These are phyloP conservation scores for Yamadazyma triangularis DNA, from an alignment of 1,139 yeast genomes.

Conservation along the genomic window DNA sequence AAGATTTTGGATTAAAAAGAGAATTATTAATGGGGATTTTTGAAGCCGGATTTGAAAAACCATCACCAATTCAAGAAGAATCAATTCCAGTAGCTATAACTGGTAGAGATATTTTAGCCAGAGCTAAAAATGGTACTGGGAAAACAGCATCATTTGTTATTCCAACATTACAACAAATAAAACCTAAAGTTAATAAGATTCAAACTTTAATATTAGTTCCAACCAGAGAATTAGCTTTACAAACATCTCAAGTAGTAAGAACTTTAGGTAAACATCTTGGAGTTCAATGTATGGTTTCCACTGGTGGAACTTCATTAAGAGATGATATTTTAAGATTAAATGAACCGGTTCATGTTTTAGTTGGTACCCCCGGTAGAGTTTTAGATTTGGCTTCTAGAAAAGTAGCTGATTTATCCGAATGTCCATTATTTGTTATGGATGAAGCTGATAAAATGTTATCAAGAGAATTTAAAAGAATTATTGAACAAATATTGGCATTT, in stretches of 20 bases:
- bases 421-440: slow-evolving; percentile 93
- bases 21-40: slow-evolving; percentile 96
- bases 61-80: slow-evolving; percentile 98
- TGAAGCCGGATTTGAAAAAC: slow-evolving; percentile 98
- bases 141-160: slow-evolving; percentile 95
- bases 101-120: slow-evolving; percentile 93
- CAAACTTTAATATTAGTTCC: slow-evolving; percentile 90
- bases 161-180: slow-evolving; percentile 78
- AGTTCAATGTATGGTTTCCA: slow-evolving; percentile 93
- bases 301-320: slow-evolving; percentile 94
- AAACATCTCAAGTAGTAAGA: slow-evolving; percentile 94
- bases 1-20: slow-evolving; percentile 86
- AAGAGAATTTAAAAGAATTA: slow-evolving; percentile 82
- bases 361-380: slow-evolving; percentile 96
- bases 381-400: slow-evolving; percentile 88
- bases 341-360: slow-evolving; percentile 88
- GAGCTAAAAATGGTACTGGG: slow-evolving; percentile 99
- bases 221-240: slow-evolving; percentile 93
- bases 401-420: slow-evolving; percentile 81
- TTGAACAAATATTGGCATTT: slow-evolving; percentile 80
- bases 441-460: slow-evolving; percentile 98
- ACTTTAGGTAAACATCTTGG: slow-evolving; percentile 96
- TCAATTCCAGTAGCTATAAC: slow-evolving; percentile 93
- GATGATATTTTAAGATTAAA: slow-evolving; percentile 92
- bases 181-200: slow-evolving; percentile 78